Conservation (phyloP, 2,329 filamentous ascomycete genomes). For the Trichocomaceae sp. region DNA sequence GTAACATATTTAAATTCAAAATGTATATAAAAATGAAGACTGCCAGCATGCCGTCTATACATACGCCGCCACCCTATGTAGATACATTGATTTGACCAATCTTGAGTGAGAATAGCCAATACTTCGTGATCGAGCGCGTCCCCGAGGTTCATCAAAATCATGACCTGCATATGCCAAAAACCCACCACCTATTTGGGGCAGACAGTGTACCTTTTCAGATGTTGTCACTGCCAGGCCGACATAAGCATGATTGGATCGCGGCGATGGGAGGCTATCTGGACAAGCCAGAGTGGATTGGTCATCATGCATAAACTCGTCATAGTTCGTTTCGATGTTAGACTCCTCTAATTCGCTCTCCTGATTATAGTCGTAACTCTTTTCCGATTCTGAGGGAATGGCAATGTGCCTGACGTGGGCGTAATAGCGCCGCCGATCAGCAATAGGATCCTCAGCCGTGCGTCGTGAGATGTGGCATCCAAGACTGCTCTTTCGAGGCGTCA, state of each 20-base stretch:
- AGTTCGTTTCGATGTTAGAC: not conserved
- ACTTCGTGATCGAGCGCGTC: slow-evolving; percentile 9
- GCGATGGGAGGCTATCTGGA: not conserved
- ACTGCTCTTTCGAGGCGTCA: not conserved
- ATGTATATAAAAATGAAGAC: too few relatives aligned
- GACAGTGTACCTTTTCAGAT: not conserved
- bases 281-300: not conserved
- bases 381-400: slow-evolving; percentile 3
- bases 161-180: not conserved
- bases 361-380: not conserved
- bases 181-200: not conserved
- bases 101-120: not conserved
- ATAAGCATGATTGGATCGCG: not conserved
- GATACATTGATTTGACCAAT: slow-evolving; percentile 5
- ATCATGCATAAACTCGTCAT: not conserved
- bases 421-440: slow-evolving; percentile 3
- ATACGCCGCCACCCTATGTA: not conserved
- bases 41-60: too few relatives aligned
- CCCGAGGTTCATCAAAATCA: not conserved
- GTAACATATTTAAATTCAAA: not conserved
- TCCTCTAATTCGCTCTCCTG: slow-evolving; percentile 4
- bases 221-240: not conserved
- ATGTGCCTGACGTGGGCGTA: slow-evolving; percentile 11
- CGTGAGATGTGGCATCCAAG: not conserved
- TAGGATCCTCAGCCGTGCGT: not conserved